A percentile compares a stretch with the other conserved stretches of the same genome.
Evolutionary conservation across 1,284 basidiomycete species (phyloP).

Genomic region (Tranzscheliella williamsii): DNA sequence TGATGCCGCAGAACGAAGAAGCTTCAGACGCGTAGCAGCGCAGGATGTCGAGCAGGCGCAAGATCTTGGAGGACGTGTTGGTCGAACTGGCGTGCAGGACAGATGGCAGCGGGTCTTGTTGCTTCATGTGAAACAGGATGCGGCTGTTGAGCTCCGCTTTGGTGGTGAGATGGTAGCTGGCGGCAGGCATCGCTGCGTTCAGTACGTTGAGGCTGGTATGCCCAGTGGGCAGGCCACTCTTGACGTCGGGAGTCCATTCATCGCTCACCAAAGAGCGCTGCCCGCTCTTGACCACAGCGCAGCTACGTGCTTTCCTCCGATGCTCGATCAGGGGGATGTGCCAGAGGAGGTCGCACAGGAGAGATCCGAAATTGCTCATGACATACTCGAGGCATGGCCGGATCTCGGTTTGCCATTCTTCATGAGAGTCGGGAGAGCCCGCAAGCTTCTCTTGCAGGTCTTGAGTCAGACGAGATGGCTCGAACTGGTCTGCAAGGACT

Average conservation of each 20-base stretch:
- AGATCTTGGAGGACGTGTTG: slow-evolving; percentile 33
- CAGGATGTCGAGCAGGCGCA: slow-evolving; percentile 36
- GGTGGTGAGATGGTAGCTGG: slow-evolving; percentile 9
- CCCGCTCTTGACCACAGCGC: slow-evolving; percentile 13
- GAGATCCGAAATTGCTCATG: slow-evolving; percentile 23
- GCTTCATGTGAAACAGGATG: slow-evolving; percentile 15
- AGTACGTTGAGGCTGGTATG: neutral
- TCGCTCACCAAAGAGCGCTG: slow-evolving; percentile 17
- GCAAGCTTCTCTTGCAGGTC: slow-evolving; percentile 12
- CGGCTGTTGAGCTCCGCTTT: slow-evolving; percentile 16
- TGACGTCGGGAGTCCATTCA: too few relatives aligned
- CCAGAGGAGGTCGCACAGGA: slow-evolving; percentile 46
- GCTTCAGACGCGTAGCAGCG: slow-evolving; percentile 14
- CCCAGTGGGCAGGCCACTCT: too few relatives aligned
- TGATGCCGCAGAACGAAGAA: slow-evolving; percentile 38
- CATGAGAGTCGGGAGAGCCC: neutral
- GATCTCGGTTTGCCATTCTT: slow-evolving; percentile 6
- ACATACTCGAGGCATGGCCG: slow-evolving; percentile 32
- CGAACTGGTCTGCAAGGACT: slow-evolving; percentile 6
- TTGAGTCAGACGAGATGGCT: slow-evolving; percentile 6
- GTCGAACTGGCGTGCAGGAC: slow-evolving; percentile 3
- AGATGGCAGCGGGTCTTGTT: slow-evolving; percentile 10
- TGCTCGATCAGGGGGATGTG: slow-evolving; percentile 23
- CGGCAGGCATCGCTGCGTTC: neutral
- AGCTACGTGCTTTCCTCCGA: slow-evolving; percentile 13